phyloP scores from a whole-genome alignment of 2,329 filamentous ascomycete genomes.

The Ciborinia camelliae region DNA sequence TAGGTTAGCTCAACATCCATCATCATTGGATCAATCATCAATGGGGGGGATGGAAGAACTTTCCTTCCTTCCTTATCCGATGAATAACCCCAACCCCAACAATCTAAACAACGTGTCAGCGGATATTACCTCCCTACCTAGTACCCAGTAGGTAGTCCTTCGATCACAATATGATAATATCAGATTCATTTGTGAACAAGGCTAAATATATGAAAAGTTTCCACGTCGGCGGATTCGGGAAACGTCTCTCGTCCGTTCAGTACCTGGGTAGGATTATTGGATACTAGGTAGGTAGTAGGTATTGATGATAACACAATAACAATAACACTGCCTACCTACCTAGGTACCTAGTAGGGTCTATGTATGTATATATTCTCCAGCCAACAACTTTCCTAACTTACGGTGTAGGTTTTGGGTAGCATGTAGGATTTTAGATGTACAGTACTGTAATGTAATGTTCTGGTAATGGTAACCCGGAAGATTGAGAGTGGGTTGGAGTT shows the following conservation, averaged over 20 bases:
- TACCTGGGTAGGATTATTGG: not conserved
- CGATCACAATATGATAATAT: too few relatives aligned
- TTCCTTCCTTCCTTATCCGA: conserved; percentile 4
- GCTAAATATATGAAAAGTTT: not conserved
- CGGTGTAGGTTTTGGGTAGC: not conserved
- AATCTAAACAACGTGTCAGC: not conserved
- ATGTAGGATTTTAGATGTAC: not conserved
- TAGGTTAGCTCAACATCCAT: too few relatives aligned
- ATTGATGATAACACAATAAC: too few relatives aligned
- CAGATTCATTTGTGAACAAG: not conserved
- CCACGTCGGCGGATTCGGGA: not conserved
- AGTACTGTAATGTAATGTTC: not conserved
- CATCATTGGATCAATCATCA: not conserved
- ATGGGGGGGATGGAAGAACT: not conserved
- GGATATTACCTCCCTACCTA: not conserved
- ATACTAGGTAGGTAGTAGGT: too few relatives aligned
- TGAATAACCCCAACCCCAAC: not conserved
- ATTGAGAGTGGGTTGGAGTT: not conserved
- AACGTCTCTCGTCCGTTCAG: not conserved
- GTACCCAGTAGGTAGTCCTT: too few relatives aligned
- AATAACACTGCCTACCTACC: not conserved
- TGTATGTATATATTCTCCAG: not conserved
- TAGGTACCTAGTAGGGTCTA: too few relatives aligned
- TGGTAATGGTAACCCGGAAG: not conserved
- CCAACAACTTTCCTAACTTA: not conserved